phyloP scores from a whole-genome alignment of 2,329 filamentous ascomycete genomes.

The Monilinia polystroma region DNA sequence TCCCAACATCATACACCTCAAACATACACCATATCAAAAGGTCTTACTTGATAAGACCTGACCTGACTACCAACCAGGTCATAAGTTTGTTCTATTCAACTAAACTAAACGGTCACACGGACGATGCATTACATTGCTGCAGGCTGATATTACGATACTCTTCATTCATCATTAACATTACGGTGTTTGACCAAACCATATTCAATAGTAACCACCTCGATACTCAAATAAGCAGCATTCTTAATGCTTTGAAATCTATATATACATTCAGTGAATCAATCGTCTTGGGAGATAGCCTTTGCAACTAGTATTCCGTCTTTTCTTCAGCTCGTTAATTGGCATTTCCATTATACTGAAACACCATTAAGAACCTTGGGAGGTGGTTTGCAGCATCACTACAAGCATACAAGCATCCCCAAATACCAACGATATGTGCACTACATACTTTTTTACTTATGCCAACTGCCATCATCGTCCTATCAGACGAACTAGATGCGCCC shows the following conservation, averaged over 20 bases:
- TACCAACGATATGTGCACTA: conserved; percentile 11
- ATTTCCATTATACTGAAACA: not conserved
- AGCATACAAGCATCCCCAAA: not conserved
- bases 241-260: not conserved
- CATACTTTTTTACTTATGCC: conserved; percentile 10
- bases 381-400: not conserved
- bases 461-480: conserved; percentile 18
- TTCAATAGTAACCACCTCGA: not conserved
- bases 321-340: too few relatives aligned
- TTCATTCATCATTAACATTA: not conserved
- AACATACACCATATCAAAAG: not conserved
- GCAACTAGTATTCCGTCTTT: too few relatives aligned
- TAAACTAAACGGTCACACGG: not conserved
- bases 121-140: not conserved
- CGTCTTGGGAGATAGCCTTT: not conserved
- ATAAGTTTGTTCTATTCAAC: not conserved
- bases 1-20: not conserved
- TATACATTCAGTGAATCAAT: not conserved
- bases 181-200: not conserved
- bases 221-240: not conserved
- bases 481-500: not conserved
- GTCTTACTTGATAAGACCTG: not conserved
- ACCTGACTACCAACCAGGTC: not conserved
- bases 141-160: not conserved
- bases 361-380: too few relatives aligned